These are phyloP conservation scores for Arthrobotrys musiformis DNA, from an alignment of 2,329 filamentous ascomycete genomes.

Conservation along the genomic window DNA sequence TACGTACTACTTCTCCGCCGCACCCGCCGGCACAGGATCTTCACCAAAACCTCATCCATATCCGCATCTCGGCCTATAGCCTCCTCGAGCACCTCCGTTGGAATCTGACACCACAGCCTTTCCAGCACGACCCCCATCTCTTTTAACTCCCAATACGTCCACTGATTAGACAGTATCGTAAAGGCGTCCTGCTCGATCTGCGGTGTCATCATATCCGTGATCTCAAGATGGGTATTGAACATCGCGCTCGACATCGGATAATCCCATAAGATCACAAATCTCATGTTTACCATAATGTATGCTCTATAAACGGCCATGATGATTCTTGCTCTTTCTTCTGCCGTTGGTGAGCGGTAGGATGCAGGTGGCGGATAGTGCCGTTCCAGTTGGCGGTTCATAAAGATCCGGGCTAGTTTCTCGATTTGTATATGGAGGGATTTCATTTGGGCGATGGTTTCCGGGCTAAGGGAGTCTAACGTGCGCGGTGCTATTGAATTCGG, in stretches of 20 bases:
- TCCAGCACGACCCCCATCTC: slow-evolving; percentile 9
- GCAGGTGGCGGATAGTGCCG: slow-evolving; percentile 1
- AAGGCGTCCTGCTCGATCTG: neutral
- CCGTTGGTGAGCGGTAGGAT: neutral
- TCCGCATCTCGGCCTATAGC: neutral
- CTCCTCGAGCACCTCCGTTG: neutral
- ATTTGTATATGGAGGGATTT: neutral
- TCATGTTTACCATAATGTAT: neutral
- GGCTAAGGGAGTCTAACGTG: neutral
- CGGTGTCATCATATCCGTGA: neutral
- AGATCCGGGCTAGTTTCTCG: slow-evolving; percentile 18
- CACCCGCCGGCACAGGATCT: neutral
- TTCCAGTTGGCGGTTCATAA: slow-evolving; percentile 3
- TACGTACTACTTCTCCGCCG: neutral
- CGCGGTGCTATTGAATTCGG: neutral
- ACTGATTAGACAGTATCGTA: neutral
- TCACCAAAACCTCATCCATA: neutral
- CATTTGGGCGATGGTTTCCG: neutral
- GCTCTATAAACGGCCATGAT: slow-evolving; percentile 29
- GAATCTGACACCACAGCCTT: slow-evolving; percentile 30
- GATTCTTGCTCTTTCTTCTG: slow-evolving; percentile 13
- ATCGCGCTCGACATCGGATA: neutral
- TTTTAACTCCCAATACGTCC: slow-evolving; percentile 34
- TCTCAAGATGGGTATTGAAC: neutral
- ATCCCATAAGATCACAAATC: neutral